phyloP scores from a whole-genome alignment of 106 monocot species.

The Platanthera zijinensis region DNA sequence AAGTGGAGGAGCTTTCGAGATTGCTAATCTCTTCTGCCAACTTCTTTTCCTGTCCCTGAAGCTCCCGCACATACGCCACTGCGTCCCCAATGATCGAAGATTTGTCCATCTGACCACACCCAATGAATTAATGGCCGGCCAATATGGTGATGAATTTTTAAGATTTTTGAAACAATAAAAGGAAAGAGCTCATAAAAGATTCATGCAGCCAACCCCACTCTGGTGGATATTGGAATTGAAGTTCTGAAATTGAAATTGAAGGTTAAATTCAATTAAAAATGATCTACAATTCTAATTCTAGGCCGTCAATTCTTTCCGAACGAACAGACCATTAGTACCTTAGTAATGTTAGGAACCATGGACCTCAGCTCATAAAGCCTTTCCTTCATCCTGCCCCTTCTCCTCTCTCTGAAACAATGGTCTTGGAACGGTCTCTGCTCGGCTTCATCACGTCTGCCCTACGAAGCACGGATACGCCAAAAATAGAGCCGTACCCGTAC shows the following conservation, averaged over 20 bases:
- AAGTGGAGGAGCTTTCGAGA: slow-evolving; percentile 21
- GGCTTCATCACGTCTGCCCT: slow-evolving; percentile 9
- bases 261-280: too few relatives aligned
- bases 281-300: too few relatives aligned
- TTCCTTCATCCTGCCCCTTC: slow-evolving; percentile 71
- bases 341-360: slow-evolving; percentile 80
- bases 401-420: slow-evolving; percentile 55
- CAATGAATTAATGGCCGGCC: background rate
- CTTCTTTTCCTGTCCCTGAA: slow-evolving; percentile 33
- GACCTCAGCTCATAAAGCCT: slow-evolving; percentile 71
- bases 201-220: too few relatives aligned
- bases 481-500: too few relatives aligned
- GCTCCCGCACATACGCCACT: slow-evolving; percentile 32
- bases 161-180: too few relatives aligned
- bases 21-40: slow-evolving; percentile 34
- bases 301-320: too few relatives aligned
- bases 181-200: too few relatives aligned
- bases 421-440: slow-evolving; percentile 57
- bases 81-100: slow-evolving; percentile 73
- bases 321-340: too few relatives aligned
- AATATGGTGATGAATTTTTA: too few relatives aligned
- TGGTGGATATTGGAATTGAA: too few relatives aligned
- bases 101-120: slow-evolving; percentile 63
- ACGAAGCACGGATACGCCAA: too few relatives aligned
- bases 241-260: background rate